Base-by-base conservation (phyloP, 805 yeast genomes). In the Metschnikowia kunwiensis region DNA sequence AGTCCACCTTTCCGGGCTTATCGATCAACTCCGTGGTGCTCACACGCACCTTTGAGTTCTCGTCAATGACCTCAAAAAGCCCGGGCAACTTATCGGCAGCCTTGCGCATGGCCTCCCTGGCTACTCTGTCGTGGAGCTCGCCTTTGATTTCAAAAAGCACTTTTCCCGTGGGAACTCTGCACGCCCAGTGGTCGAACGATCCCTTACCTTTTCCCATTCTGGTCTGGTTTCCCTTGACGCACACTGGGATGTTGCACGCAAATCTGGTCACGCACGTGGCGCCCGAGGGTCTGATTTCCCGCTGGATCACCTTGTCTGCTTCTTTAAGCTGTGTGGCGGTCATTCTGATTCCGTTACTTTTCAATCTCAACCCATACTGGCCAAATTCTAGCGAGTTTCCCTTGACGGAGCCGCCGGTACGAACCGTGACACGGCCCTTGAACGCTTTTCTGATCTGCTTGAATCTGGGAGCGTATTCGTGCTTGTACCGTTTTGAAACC, bases 151-250 rank as follows among this genome's bases (percentile, higher is more conserved):
- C 98, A 55, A 89, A 87, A 15, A 89, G 69, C 27, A 93, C 80
- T 56, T 88, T 89, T 3, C 98, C 98, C 0, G 97, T 89, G 26
- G 97, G 95, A 10, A 93, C 93, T 54, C 98, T 79, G 22, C 81
- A 85, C 53, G 95, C 94, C 97, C 97, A 93, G 68, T 87, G 93
- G 54, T 87, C 96, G 58, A 93, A 91, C 0, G 89, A 82, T 65
- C 98, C 98, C 65, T 93, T 93, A 70, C 98, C 98, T 63, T 93
- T 93, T 71, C 98, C 98, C 98, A 93, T 93, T 81, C 98, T 93
- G 8, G 96, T 87, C 61, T 93, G 96, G 61, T 93, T 93, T 68
- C 98, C 98, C 68, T 93, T 93, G 44, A 86, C 78, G 64, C 96
- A 88, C 9, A 93, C 95, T 0, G 97, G 93, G 36, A 87, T 75